These are phyloP conservation scores for Neopestalotiopsis clavispora DNA, from an alignment of 2,329 filamentous ascomycete genomes.

Conservation along the genomic window DNA sequence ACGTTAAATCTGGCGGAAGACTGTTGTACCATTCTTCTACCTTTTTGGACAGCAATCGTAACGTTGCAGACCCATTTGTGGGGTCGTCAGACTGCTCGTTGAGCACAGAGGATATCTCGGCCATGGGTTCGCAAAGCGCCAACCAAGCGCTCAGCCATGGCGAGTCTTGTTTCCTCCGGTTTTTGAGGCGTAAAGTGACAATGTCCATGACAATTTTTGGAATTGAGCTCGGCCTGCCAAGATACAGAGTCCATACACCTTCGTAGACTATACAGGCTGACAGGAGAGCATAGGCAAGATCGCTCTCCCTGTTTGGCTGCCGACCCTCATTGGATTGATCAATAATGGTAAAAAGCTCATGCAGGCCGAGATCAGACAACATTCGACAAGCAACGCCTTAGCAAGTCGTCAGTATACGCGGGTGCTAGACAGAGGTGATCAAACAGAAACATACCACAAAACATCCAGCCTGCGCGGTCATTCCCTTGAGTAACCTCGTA, in stretches of 20 bases:
- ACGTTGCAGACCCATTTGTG: not conserved
- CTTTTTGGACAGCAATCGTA: not conserved
- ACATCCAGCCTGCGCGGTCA: constrained; percentile 3
- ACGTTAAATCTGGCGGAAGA: not conserved
- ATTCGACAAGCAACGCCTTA: constrained; percentile 1
- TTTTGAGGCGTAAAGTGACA: not conserved
- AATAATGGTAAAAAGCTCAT: not conserved
- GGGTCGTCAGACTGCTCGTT: not conserved
- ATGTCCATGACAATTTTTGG: not conserved
- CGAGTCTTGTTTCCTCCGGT: not conserved
- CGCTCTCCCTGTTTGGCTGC: not conserved
- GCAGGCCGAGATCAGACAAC: not conserved
- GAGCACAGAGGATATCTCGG: not conserved
- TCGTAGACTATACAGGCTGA: not conserved
- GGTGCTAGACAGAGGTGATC: not conserved
- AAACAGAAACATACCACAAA: not conserved
- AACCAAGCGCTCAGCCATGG: not conserved
- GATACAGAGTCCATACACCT: constrained; percentile 2
- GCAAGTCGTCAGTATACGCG: not conserved
- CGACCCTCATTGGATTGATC: not conserved
- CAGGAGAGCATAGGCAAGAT: not conserved
- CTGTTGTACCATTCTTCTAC: not conserved
- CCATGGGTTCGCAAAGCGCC: not conserved
- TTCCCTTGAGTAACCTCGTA: constrained; percentile 1
- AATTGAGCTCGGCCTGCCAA: not conserved